A percentile compares a stretch with the other conserved stretches of the same genome.
phyloP scores from a whole-genome alignment of 441 rosid species.

The Viola pubescens region DNA sequence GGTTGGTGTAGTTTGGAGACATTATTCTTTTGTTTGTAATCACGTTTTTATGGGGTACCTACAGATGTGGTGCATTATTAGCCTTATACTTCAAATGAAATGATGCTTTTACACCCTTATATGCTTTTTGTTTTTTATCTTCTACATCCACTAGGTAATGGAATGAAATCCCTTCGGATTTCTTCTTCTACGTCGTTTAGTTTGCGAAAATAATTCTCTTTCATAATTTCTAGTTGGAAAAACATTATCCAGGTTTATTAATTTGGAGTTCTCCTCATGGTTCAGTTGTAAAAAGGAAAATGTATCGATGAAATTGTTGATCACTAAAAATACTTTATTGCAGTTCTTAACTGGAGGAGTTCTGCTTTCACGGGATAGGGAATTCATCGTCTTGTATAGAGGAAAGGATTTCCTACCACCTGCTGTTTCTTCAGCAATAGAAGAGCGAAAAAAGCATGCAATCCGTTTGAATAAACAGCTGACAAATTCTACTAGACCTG shows the following conservation, averaged over 20 bases:
- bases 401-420: conserved; percentile 96
- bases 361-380: conserved; percentile 77
- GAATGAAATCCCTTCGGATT: background rate
- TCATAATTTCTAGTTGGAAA: background rate
- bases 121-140: background rate
- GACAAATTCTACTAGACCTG: conserved; percentile 19
- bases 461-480: conserved; percentile 29
- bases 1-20: conserved; percentile 34
- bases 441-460: conserved; percentile 56
- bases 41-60: background rate
- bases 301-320: background rate
- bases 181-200: background rate
- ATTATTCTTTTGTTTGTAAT: background rate
- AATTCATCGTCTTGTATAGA: conserved; percentile 76
- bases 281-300: background rate
- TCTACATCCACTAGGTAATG: background rate
- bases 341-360: conserved; percentile 93
- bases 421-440: conserved; percentile 82
- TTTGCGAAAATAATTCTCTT: background rate
- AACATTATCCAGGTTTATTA: background rate
- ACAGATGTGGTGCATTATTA: too few species aligned
- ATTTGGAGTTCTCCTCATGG: background rate
- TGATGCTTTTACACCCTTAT: background rate
- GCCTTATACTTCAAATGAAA: background rate
- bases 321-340: conserved; percentile 22